These are phyloP conservation scores for Phytopythium boreale DNA, from an alignment of 352 stramenopile species.

Conservation along the genomic window DNA sequence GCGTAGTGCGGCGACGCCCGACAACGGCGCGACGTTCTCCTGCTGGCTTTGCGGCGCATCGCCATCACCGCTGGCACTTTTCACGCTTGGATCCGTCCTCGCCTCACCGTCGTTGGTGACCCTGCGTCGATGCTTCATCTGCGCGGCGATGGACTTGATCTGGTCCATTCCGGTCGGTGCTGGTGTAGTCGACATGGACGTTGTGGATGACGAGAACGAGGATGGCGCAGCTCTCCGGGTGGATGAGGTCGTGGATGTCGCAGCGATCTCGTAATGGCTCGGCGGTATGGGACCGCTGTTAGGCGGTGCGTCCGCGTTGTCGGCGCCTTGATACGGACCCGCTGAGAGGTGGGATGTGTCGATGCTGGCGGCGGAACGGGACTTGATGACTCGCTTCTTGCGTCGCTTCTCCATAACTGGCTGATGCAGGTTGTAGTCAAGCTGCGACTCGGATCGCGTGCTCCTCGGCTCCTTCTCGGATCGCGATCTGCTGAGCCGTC, in stretches of 20 bases:
- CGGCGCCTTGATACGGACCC: background rate
- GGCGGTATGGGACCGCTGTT: background rate
- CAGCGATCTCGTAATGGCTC: slow-evolving; percentile 4
- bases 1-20: slow-evolving; percentile 65
- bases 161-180: slow-evolving; percentile 44
- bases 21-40: slow-evolving; percentile 18
- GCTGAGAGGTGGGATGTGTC: slow-evolving; percentile 36
- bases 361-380: slow-evolving; percentile 56
- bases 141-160: slow-evolving; percentile 66
- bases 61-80: background rate
- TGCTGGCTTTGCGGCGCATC: slow-evolving; percentile 10
- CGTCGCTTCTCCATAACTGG: slow-evolving; percentile 17
- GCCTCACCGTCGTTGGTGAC: slow-evolving; percentile 14
- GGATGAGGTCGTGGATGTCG: background rate
- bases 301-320: background rate
- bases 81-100: background rate
- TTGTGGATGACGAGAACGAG: slow-evolving; percentile 2
- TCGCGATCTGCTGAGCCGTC: background rate
- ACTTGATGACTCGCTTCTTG: slow-evolving; percentile 40
- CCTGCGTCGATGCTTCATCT: slow-evolving; percentile 72
- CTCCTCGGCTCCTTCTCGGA: slow-evolving; percentile 4
- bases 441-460: background rate
- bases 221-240: background rate
- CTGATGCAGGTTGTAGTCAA: slow-evolving; percentile 6
- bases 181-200: slow-evolving; percentile 4